A percentile compares a stretch with the other conserved stretches of the same genome.
phyloP scores from a whole-genome alignment of 768 basidiomycete genomes.

The Suillus decipiens region DNA sequence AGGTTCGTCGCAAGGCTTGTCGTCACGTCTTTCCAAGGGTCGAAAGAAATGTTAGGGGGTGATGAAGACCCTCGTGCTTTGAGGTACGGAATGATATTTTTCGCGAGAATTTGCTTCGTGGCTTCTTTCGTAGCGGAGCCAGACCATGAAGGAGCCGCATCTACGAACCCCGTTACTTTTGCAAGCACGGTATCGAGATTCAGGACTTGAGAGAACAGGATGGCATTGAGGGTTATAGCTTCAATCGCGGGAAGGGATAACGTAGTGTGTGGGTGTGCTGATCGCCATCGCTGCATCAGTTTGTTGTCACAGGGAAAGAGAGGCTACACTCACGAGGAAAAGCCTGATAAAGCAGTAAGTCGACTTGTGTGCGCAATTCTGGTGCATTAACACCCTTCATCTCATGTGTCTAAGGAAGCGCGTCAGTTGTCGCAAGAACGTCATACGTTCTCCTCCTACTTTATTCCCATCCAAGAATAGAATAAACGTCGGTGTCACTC shows the following conservation, averaged over 20 bases:
- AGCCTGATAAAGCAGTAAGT: slow-evolving; percentile 71
- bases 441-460: slow-evolving; percentile 38
- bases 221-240: slow-evolving; percentile 68
- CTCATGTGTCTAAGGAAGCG: slow-evolving; percentile 56
- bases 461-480: slow-evolving; percentile 81
- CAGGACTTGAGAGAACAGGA: slow-evolving; percentile 74
- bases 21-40: slow-evolving; percentile 52
- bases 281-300: slow-evolving; percentile 6
- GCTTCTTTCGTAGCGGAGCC: slow-evolving; percentile 34
- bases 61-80: slow-evolving; percentile 52
- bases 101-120: slow-evolving; percentile 52
- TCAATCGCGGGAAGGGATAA: slow-evolving; percentile 61
- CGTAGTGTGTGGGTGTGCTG: slow-evolving; percentile 76
- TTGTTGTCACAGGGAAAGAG: background rate
- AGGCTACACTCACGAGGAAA: slow-evolving; percentile 67
- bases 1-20: slow-evolving; percentile 46
- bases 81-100: slow-evolving; percentile 61
- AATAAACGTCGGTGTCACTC: slow-evolving; percentile 85
- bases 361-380: slow-evolving; percentile 73
- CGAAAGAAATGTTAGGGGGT: slow-evolving; percentile 40
- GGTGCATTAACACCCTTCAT: slow-evolving; percentile 69
- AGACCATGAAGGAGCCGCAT: slow-evolving; percentile 40
- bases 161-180: slow-evolving; percentile 68
- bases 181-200: slow-evolving; percentile 59
- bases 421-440: background rate